Base-by-base conservation (phyloP, 331 rosid species). In the Malus hybrid region DNA sequence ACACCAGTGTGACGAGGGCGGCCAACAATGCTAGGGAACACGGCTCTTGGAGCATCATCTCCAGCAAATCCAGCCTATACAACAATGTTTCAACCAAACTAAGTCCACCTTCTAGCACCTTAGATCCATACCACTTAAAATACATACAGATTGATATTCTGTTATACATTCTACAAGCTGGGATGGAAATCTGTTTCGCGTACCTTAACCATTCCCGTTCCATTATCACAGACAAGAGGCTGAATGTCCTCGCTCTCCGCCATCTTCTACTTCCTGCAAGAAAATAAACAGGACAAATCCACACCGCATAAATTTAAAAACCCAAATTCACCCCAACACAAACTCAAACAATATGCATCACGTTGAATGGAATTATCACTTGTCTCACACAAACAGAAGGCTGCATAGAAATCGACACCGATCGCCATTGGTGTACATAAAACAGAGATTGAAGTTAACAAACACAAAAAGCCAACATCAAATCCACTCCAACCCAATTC, bases 221-320 rank as follows among this genome's bases (percentile, higher is more conserved):
- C 84, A 81, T 81, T 81, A 77, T 81, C 84, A 60, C 84, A 81
- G 63, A 81, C 84, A 55, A 81, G 84, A 34, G 84, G 84, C 75
- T 81, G 84, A 77, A 81, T 81, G 33, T 81, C 84, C 75, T 81
- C 84, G 44, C 65, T 28, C 4, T 81, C 84, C 29, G 84, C 84
- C 84, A 81, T 81, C 72, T 77, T 72, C 77, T 77, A 77, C 62
- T 73, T 42, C 52, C 73, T 80, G 77, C 70, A 55, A 78, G 22
- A 2, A 36, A 63, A 69, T 18, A 39, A 8, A 36, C 44, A 36
- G 44, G 44, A 8, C 63, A 32, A 44, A 58, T n/a, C 52, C 52
- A 39, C 36, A 13, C 0, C 30, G 3, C 10, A 0, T 5, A 34
- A 13, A n/a, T 20, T 22, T 15, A 16, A 20, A 74, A 32, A 10